Percentiles rank a stretch among this genome's conserved stretches.
Evolutionary conservation across 805 yeast genomes (phyloP).

Genomic region (Isabelozyma heimii): DNA sequence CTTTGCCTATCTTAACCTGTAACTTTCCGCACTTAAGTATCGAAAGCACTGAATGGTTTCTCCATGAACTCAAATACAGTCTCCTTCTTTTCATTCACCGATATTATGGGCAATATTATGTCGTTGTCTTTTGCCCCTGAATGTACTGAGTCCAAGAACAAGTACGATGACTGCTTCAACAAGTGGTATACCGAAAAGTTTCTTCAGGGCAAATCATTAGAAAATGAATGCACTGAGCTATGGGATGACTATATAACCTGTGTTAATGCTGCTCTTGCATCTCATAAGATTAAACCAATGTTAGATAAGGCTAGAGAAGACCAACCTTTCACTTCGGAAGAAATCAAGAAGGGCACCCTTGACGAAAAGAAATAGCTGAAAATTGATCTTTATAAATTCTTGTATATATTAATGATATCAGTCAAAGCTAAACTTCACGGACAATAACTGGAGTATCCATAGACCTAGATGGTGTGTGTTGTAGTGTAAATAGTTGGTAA

Average conservation of each 20-base stretch:
- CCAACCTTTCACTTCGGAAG: slow-evolving; percentile 63
- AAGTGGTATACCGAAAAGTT: slow-evolving; percentile 92
- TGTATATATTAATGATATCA: neutral
- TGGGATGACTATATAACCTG: slow-evolving; percentile 92
- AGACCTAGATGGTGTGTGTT: too few relatives aligned
- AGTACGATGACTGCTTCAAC: slow-evolving; percentile 91
- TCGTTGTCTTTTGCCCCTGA: slow-evolving; percentile 91
- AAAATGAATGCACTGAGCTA: slow-evolving; percentile 86
- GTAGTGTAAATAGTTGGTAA: too few relatives aligned
- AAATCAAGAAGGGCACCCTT: slow-evolving; percentile 18
- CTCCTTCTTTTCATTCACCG: neutral
- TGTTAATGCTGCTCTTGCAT: slow-evolving; percentile 65
- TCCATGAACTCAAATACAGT: neutral
- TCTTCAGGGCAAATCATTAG: slow-evolving; percentile 48
- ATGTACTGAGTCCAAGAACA: slow-evolving; percentile 81
- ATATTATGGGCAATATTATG: slow-evolving; percentile 42
- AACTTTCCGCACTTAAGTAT: too few relatives aligned
- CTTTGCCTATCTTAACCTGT: neutral
- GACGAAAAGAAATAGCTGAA: neutral
- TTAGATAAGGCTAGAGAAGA: slow-evolving; percentile 86
- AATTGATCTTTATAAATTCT: neutral
- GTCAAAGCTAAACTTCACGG: neutral
- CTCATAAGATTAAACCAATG: slow-evolving; percentile 77
- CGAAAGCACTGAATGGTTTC: too few relatives aligned
- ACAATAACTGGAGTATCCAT: neutral